Evolutionary conservation across 306 rosid species (phyloP).

Genomic region (Quillaja saponaria): DNA sequence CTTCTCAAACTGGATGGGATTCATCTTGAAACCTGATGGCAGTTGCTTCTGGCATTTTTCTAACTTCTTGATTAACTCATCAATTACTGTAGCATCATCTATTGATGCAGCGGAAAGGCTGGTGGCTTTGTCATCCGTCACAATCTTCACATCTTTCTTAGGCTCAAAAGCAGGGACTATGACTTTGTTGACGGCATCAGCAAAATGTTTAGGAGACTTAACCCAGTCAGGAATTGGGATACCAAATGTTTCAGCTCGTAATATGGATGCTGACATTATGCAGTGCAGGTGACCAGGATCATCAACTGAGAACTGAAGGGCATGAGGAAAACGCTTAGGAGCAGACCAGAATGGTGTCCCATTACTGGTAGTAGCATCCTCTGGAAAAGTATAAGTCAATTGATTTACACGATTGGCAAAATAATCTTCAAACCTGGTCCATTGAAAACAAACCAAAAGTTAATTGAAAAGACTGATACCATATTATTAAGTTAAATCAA

Average conservation of each 20-base stretch:
- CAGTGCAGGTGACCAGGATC: constrained; percentile 53
- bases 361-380: constrained; percentile 59
- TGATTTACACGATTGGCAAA: constrained; percentile 56
- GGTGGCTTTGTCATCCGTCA: constrained; percentile 59
- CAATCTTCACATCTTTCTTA: constrained; percentile 54
- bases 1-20: constrained; percentile 64
- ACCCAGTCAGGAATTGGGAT: constrained; percentile 60
- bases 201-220: constrained; percentile 45
- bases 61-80: constrained; percentile 42
- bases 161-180: constrained; percentile 57
- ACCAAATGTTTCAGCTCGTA: constrained; percentile 60
- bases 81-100: constrained; percentile 53
- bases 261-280: constrained; percentile 52
- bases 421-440: constrained; percentile 60
- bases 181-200: constrained; percentile 50
- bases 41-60: constrained; percentile 43
- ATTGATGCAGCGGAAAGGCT: constrained; percentile 45
- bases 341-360: constrained; percentile 71
- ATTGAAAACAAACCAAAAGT: neutral
- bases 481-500: no score
- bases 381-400: constrained; percentile 59
- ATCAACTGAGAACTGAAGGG: constrained; percentile 47
- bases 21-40: constrained; percentile 53
- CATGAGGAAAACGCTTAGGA: constrained; percentile 60
- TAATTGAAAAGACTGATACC: neutral